A percentile compares a stretch with the other conserved stretches of the same genome.
Conservation (phyloP, 1,139 yeast species). For the Nakaseomyces delphensis region DNA sequence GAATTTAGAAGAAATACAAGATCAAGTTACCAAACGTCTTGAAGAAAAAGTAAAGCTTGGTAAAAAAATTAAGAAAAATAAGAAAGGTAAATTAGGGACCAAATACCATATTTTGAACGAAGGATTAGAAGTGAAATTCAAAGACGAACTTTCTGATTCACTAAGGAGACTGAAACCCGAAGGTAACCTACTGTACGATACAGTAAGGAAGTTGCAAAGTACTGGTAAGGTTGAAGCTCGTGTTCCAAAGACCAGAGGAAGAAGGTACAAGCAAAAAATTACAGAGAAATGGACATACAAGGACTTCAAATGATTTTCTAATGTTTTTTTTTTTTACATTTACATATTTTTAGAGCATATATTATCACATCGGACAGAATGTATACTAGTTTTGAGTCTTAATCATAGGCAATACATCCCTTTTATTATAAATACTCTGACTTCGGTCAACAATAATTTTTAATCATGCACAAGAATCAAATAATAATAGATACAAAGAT, state of each 20-base stretch:
- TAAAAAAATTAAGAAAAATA: conserved; percentile 29
- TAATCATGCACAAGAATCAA: not conserved
- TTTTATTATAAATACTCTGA: not conserved
- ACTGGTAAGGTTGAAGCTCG: conserved; percentile 83
- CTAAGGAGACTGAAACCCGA: conserved; percentile 81
- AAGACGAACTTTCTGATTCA: conserved; percentile 82
- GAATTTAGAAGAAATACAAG: conserved; percentile 44
- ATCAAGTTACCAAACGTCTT: conserved; percentile 32
- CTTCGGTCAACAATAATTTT: too few relatives aligned
- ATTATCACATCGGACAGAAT: conserved; percentile 3
- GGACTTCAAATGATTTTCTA: conserved; percentile 52
- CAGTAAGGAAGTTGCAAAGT: conserved; percentile 72
- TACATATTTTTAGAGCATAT: not conserved
- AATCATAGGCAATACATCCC: too few relatives aligned
- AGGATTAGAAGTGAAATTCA: conserved; percentile 75
- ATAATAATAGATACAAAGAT: not conserved
- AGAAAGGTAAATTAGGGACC: conserved; percentile 37
- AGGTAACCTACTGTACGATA: conserved; percentile 77
- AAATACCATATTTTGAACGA: conserved; percentile 54
- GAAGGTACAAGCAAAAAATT: conserved; percentile 59
- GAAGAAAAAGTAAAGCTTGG: conserved; percentile 17
- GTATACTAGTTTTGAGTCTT: not conserved
- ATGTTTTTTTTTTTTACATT: not conserved
- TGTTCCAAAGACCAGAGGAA: conserved; percentile 57
- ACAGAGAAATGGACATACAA: conserved; percentile 91